Percentiles rank a stretch among this genome's conserved stretches.
phyloP scores from a whole-genome alignment of 768 basidiomycete species.

The Rhizopogon vesiculosus region DNA sequence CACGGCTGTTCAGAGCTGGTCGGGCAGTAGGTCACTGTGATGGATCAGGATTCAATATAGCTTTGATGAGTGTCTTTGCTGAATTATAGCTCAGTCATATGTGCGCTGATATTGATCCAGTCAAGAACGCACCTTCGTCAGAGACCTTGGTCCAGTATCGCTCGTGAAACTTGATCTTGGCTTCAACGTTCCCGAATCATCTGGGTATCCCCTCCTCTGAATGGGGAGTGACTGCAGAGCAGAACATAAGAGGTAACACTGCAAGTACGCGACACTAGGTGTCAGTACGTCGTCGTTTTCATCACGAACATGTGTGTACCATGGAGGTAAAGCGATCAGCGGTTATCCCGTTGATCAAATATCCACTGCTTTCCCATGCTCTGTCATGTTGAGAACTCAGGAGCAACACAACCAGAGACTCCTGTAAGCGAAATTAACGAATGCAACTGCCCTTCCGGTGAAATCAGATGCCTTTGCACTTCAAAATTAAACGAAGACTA shows the following conservation, averaged over 20 bases:
- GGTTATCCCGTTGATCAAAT: slow-evolving; percentile 88
- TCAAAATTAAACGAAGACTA: not conserved
- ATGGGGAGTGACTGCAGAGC: slow-evolving; percentile 93
- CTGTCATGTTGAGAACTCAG: slow-evolving; percentile 77
- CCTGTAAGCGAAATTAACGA: slow-evolving; percentile 57
- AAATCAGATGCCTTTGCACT: slow-evolving; percentile 80
- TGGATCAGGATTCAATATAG: slow-evolving; percentile 70
- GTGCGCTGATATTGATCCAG: not conserved
- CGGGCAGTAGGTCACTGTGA: slow-evolving; percentile 64
- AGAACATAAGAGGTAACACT: slow-evolving; percentile 95
- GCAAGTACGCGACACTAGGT: not conserved
- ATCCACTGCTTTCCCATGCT: slow-evolving; percentile 91
- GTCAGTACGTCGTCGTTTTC: no score
- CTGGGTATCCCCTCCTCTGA: slow-evolving; percentile 76
- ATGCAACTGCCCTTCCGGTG: slow-evolving; percentile 70
- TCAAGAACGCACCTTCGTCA: slow-evolving; percentile 47
- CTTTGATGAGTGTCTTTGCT: slow-evolving; percentile 84
- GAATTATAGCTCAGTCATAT: not conserved
- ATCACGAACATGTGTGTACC: no score
- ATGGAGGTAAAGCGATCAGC: no score
- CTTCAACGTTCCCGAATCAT: slow-evolving; percentile 76
- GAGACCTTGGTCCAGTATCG: slow-evolving; percentile 93
- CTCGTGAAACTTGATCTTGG: slow-evolving; percentile 87
- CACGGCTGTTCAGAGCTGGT: slow-evolving; percentile 64
- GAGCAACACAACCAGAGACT: slow-evolving; percentile 87